Evolutionary conservation across 257 asterid genomes (phyloP).

Genomic region (Solanum commersonii): DNA sequence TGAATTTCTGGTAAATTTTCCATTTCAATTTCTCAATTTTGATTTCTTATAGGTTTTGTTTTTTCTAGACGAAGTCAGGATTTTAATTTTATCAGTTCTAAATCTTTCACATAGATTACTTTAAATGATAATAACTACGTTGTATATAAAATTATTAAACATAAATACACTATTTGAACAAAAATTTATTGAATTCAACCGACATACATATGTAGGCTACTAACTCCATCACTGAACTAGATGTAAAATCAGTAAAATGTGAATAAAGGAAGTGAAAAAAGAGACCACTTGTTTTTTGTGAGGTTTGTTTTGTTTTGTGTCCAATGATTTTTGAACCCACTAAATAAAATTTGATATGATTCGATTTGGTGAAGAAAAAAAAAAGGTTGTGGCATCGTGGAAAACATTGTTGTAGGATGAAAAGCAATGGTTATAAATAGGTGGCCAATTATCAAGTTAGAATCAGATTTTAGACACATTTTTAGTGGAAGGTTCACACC

Average conservation of each 20-base stretch:
- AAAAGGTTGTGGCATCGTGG: neutral
- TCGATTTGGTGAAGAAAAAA: neutral
- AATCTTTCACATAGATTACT: neutral
- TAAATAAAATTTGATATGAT: neutral
- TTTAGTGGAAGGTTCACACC: neutral
- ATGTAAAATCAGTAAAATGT: no score
- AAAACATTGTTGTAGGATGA: neutral
- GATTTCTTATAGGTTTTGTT: neutral
- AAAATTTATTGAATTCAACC: neutral
- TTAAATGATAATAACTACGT: neutral
- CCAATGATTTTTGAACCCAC: neutral
- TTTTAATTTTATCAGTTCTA: no score
- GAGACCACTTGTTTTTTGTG: neutral
- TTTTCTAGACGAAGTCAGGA: neutral
- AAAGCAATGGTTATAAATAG: neutral
- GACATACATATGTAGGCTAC: no score
- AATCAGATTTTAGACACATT: neutral
- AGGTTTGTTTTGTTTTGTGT: neutral
- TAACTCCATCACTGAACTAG: no score
- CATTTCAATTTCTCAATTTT: neutral
- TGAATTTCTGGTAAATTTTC: slow-evolving; percentile 55
- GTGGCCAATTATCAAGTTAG: neutral
- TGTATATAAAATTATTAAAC: neutral
- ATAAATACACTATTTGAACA: neutral
- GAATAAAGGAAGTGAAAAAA: no score